Base-by-base conservation (phyloP, 164 flowering plant genomes). In the Chimonanthus salicifolius region DNA sequence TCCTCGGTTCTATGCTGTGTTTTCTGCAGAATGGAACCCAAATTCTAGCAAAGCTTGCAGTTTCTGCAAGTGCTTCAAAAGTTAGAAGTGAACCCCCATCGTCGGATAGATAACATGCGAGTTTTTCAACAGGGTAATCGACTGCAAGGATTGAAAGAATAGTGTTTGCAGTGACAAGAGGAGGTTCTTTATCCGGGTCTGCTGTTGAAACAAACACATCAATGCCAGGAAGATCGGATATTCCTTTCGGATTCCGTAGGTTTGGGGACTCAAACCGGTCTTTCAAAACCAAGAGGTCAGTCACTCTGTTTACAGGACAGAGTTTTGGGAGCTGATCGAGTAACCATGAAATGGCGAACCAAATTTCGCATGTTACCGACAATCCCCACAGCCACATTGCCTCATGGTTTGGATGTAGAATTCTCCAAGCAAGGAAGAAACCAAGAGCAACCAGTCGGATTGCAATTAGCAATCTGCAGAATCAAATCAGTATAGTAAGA, bases 11-110 rank as follows among this genome's bases (percentile, higher is more conserved):
- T 62, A 94, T 92, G 46, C 69, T 71, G 62, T 94, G 97, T 71
- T 94, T 94, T 63, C 90, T 75, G 54, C 98, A 94, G 76, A 94
- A 94, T 2, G 98, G 97, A 62, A 92, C 96, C 98, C 98, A 94
- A 16, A 78, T 82, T 66, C 85, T 83, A 3, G 92, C 90, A 82
- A 90, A 94, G 78, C 93, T 89, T 16, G 98, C 97, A 11, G 98
- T 88, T 75, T 90, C 94, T 6, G 97, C 98, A 4, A 94, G 80
- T 10, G 96, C 98, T 78, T 94, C 98, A 70, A 92, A 94, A 58
- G 97, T 90, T 16, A 92, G 76, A n/a, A 92, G 87, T 7, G 96
- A 76, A 2, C 94, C 98, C 7, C 98, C 97, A 74, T 92, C 98
- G 74, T 94, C 98, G 0, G 97, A 92, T 16, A 94, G 66, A 73